Percentiles rank a stretch among this genome's conserved stretches.
These are phyloP conservation scores for Helminthosporium solani DNA, from an alignment of 2,329 filamentous ascomycete genomes.

Conservation along the genomic window DNA sequence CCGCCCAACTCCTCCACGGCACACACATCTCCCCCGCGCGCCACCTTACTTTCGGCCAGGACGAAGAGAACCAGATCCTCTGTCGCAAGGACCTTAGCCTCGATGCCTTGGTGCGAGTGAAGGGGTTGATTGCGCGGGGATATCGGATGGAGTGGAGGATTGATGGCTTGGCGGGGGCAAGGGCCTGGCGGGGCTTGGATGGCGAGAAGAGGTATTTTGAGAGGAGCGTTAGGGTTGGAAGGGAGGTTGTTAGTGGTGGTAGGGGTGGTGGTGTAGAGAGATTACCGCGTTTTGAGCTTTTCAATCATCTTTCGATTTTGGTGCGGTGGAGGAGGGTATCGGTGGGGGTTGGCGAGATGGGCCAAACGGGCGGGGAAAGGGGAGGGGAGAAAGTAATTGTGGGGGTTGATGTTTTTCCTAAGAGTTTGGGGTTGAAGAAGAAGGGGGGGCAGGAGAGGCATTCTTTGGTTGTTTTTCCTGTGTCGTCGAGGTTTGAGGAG, in stretches of 20 bases:
- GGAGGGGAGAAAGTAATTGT: slow-evolving; percentile 79
- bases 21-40: slow-evolving; percentile 90
- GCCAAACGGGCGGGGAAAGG: slow-evolving; percentile 49
- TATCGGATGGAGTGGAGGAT: slow-evolving; percentile 94
- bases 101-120: slow-evolving; percentile 65
- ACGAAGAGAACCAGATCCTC: slow-evolving; percentile 70
- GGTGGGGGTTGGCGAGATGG: slow-evolving; percentile 65
- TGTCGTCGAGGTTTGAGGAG: slow-evolving; percentile 48
- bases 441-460: slow-evolving; percentile 54
- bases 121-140: slow-evolving; percentile 71
- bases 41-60: slow-evolving; percentile 73
- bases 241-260: slow-evolving; percentile 63
- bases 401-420: slow-evolving; percentile 87
- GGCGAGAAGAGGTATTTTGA: slow-evolving; percentile 85
- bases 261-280: slow-evolving; percentile 30
- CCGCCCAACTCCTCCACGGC: slow-evolving; percentile 83
- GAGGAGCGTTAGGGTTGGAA: slow-evolving; percentile 85
- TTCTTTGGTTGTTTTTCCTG: slow-evolving; percentile 67
- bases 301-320: slow-evolving; percentile 87
- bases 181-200: slow-evolving; percentile 83
- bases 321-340: slow-evolving; percentile 74
- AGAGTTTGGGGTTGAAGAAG: slow-evolving; percentile 50
- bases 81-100: slow-evolving; percentile 68
- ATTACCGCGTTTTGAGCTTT: slow-evolving; percentile 66
- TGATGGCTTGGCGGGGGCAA: slow-evolving; percentile 85